Evolutionary conservation across 495 filamentous ascomycete genomes (phyloP).

Genomic region (Oidiodendron maius): DNA sequence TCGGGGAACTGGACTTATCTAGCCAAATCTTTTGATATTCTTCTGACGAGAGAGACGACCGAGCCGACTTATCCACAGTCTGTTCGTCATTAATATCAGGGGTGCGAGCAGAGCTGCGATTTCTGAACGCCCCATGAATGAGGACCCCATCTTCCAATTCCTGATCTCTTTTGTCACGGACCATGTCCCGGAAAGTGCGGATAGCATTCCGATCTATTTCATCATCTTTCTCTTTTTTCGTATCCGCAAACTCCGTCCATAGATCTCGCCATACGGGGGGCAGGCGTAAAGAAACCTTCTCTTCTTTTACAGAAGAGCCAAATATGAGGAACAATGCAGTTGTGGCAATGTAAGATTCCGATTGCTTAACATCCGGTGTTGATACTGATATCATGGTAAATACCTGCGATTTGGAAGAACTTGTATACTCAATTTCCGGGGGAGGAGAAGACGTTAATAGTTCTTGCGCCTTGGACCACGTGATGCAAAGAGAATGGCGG

Average conservation of each 20-base stretch:
- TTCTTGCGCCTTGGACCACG: constrained; percentile 77
- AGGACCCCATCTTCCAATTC: constrained; percentile 70
- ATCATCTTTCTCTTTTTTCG: constrained; percentile 63
- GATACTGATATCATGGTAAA: constrained; percentile 71
- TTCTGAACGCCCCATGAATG: constrained; percentile 64
- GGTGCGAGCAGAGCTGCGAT: constrained; percentile 45
- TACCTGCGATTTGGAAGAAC: constrained; percentile 32
- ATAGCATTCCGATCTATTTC: constrained; percentile 60
- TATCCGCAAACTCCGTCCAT: constrained; percentile 69
- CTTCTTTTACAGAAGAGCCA: constrained; percentile 68
- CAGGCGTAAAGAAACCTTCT: constrained; percentile 74
- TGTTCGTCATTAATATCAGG: constrained; percentile 39
- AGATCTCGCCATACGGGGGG: constrained; percentile 78
- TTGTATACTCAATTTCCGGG: constrained; percentile 35
- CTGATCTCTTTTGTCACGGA: constrained; percentile 49
- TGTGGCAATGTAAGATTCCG: constrained; percentile 81
- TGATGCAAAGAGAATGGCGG: constrained; percentile 65
- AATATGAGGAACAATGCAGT: constrained; percentile 77
- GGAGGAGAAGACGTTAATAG: constrained; percentile 32
- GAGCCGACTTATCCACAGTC: constrained; percentile 26
- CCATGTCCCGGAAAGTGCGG: constrained; percentile 51
- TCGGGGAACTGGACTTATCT: constrained; percentile 55
- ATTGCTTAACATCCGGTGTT: constrained; percentile 72
- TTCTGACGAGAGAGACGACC: constrained; percentile 33
- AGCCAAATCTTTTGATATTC: constrained; percentile 60